Evolutionary conservation across 2,329 filamentous ascomycete species (phyloP).

Genomic region (Curvularia eragrostidis): DNA sequence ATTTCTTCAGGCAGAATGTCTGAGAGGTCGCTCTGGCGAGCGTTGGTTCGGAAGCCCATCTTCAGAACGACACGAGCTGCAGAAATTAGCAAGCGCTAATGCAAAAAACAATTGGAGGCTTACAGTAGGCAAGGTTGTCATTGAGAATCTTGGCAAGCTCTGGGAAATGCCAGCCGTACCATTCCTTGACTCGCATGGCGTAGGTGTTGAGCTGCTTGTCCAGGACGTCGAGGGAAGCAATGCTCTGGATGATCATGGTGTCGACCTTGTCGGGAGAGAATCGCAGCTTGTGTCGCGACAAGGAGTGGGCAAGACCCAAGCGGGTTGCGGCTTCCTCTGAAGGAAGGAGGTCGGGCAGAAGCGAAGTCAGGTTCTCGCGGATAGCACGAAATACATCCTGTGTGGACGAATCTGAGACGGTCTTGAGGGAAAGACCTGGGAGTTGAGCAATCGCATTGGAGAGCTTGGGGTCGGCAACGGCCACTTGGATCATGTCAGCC

Average conservation of each 20-base stretch:
- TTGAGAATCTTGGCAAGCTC: constrained; percentile 86
- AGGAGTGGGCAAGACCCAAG: constrained; percentile 93
- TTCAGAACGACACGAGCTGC: constrained; percentile 77
- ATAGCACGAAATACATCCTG: constrained; percentile 94
- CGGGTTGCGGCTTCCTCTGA: constrained; percentile 93
- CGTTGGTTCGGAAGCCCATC: constrained; percentile 87
- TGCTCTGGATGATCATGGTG: constrained; percentile 98
- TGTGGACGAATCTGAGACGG: constrained; percentile 78
- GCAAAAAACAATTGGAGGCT: not conserved
- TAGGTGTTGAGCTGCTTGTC: constrained; percentile 99
- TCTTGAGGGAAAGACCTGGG: constrained; percentile 82
- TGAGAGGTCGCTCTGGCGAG: constrained; percentile 75
- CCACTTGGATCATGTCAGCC: constrained; percentile 57
- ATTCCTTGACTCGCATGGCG: constrained; percentile 99
- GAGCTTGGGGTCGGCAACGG: constrained; percentile 91
- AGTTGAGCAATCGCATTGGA: constrained; percentile 91
- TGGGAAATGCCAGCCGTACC: constrained; percentile 99
- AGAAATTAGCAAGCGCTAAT: not conserved
- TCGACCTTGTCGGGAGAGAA: constrained; percentile 99
- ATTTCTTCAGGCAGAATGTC: constrained; percentile 90
- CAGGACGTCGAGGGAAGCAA: constrained; percentile 85
- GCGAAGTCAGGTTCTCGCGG: constrained; percentile 84
- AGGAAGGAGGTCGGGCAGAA: constrained; percentile 86
- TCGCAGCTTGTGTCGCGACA: constrained; percentile 93
- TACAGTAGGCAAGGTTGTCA: constrained; percentile 77